Conservation (phyloP, 2,329 filamentous ascomycete genomes). For the Thelonectria rubi region DNA sequence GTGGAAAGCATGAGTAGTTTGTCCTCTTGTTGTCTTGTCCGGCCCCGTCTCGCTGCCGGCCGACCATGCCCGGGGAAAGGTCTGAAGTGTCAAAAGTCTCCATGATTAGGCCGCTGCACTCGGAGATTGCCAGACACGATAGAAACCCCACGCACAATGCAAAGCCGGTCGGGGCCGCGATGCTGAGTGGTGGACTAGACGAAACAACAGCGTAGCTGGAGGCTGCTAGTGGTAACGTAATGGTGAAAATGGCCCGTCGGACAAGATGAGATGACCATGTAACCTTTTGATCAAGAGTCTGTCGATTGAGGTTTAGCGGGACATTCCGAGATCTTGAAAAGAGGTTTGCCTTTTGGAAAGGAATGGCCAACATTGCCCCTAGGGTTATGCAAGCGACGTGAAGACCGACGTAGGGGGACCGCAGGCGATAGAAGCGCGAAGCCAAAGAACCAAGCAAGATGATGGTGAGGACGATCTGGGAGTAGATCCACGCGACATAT, state of each 20-base stretch:
- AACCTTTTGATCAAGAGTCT: constrained; percentile 70
- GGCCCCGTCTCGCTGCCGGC: constrained; percentile 57
- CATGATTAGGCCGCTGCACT: constrained; percentile 82
- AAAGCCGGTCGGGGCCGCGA: constrained; percentile 72
- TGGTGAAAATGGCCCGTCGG: constrained; percentile 72
- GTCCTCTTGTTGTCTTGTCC: constrained; percentile 58
- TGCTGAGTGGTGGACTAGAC: constrained; percentile 66
- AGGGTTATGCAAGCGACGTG: constrained; percentile 72
- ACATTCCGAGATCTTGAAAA: constrained; percentile 72
- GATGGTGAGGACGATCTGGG: constrained; percentile 77
- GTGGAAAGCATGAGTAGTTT: constrained; percentile 80
- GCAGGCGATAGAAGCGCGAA: constrained; percentile 72
- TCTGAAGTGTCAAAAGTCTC: constrained; percentile 85
- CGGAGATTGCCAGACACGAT: constrained; percentile 76
- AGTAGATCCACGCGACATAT: constrained; percentile 83
- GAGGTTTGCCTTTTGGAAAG: constrained; percentile 75
- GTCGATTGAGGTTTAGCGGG: constrained; percentile 69
- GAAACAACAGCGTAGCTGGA: constrained; percentile 74
- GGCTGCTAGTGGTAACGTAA: constrained; percentile 72
- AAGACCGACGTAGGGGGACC: constrained; percentile 71
- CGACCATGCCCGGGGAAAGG: constrained; percentile 75
- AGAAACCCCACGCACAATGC: constrained; percentile 74
- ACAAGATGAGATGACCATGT: constrained; percentile 78
- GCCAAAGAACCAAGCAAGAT: constrained; percentile 76
- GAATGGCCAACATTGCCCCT: constrained; percentile 74